These are phyloP conservation scores for Kurtzmaniella fragi DNA, from an alignment of 805 yeast species.

Conservation along the genomic window DNA sequence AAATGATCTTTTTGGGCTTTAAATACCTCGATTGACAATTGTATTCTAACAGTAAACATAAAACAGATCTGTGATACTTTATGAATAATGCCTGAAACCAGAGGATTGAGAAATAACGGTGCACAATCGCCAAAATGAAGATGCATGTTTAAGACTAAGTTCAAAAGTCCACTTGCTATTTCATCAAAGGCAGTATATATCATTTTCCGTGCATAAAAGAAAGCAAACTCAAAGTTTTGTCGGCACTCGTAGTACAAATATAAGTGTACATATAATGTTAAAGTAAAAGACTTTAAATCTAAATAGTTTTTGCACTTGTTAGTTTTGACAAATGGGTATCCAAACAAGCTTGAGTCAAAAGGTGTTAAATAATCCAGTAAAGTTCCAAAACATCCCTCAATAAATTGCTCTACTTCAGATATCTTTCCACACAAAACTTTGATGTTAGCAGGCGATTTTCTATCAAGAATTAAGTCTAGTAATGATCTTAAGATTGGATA, in stretches of 20 bases:
- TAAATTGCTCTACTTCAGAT: constrained; percentile 19
- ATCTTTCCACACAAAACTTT: constrained; percentile 17
- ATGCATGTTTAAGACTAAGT: constrained; percentile 24
- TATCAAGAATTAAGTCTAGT: constrained; percentile 14
- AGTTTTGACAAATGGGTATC: constrained; percentile 17
- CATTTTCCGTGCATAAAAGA: constrained; percentile 28
- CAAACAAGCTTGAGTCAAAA: constrained; percentile 10
- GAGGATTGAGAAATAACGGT: constrained; percentile 39
- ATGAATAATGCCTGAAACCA: constrained; percentile 20
- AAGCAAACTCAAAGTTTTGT: constrained; percentile 22
- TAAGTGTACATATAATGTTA: constrained; percentile 28
- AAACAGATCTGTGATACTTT: constrained; percentile 22
- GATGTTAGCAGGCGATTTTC: constrained; percentile 15
- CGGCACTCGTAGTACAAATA: constrained; percentile 35
- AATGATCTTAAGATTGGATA: constrained; percentile 23
- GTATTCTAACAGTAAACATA: constrained; percentile 19
- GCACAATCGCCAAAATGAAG: constrained; percentile 39
- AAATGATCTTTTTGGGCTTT: constrained; percentile 19
- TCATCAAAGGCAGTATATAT: constrained; percentile 20
- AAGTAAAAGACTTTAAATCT: constrained; percentile 20
- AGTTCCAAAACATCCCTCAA: constrained; percentile 5
- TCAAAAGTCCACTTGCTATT: constrained; percentile 24
- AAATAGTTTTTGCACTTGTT: constrained; percentile 24
- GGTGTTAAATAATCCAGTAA: constrained; percentile 8
- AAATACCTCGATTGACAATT: constrained; percentile 12